phyloP scores from a whole-genome alignment of 805 yeast species.

The Nakazawaea anatomiae region DNA sequence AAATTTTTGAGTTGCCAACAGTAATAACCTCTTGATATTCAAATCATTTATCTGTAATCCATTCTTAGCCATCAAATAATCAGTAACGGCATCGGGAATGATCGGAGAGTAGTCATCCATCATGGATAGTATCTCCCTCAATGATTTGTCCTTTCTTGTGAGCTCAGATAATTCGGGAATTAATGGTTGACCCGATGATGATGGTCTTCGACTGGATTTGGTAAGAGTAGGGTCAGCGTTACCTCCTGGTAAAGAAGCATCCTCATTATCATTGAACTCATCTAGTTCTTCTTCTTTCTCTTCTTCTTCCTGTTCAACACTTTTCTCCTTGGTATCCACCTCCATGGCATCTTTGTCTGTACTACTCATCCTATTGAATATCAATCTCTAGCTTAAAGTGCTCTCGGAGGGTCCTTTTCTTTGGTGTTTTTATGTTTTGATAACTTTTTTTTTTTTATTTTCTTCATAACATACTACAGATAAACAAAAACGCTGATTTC shows the following conservation, averaged over 20 bases:
- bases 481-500: not conserved
- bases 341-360: constrained; percentile 7
- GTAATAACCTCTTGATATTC: constrained; percentile 75
- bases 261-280: constrained; percentile 10
- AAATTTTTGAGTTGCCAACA: constrained; percentile 94
- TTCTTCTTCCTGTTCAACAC: constrained; percentile 6
- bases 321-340: constrained; percentile 2
- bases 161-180: constrained; percentile 58
- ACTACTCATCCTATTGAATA: not conserved
- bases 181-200: constrained; percentile 13
- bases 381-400: too few species aligned
- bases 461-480: not conserved
- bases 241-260: not conserved
- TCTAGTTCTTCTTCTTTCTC: constrained; percentile 8
- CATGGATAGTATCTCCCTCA: constrained; percentile 77
- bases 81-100: constrained; percentile 95
- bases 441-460: not conserved
- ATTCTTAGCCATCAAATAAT: constrained; percentile 78
- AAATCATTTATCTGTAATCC: constrained; percentile 80
- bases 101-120: constrained; percentile 95
- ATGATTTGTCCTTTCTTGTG: constrained; percentile 72
- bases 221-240: not conserved
- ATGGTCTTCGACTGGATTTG: not conserved
- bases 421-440: not conserved
- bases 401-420: too few species aligned